These are phyloP conservation scores for Penicillium psychrosexuale DNA, from an alignment of 2,329 filamentous ascomycete species.

Conservation along the genomic window DNA sequence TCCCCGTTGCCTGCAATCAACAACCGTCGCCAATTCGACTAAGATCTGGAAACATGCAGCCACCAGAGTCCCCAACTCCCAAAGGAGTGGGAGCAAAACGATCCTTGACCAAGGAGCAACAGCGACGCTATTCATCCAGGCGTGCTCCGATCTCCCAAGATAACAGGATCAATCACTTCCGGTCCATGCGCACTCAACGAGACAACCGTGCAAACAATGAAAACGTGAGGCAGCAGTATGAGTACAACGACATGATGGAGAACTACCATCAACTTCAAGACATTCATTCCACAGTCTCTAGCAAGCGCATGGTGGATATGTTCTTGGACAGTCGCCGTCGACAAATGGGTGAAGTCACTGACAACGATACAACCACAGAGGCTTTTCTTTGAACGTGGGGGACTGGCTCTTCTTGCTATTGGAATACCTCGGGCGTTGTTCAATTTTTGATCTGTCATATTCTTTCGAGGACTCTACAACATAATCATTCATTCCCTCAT, in stretches of 20 bases:
- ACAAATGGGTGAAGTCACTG: constrained; percentile 19
- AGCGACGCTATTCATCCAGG: constrained; percentile 22
- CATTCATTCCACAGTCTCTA: constrained; percentile 28
- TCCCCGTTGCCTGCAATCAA: not conserved
- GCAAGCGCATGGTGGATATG: constrained; percentile 39
- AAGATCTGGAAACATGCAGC: constrained; percentile 20
- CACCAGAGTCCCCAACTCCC: constrained; percentile 33
- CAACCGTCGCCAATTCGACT: constrained; percentile 25
- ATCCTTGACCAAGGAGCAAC: constrained; percentile 21
- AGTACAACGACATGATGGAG: constrained; percentile 15
- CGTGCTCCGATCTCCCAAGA: constrained; percentile 22
- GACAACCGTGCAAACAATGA: constrained; percentile 30
- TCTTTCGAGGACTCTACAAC: not conserved
- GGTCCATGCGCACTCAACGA: constrained; percentile 26
- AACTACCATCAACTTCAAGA: constrained; percentile 22
- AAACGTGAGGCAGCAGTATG: constrained; percentile 23
- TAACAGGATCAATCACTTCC: constrained; percentile 24
- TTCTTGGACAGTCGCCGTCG: constrained; percentile 36
- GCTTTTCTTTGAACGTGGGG: constrained; percentile 29
- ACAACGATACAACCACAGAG: constrained; percentile 15
- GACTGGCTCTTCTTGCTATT: not conserved
- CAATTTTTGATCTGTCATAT: not conserved
- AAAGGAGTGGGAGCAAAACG: constrained; percentile 20
- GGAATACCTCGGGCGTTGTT: not conserved
- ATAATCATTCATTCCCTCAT: not conserved